Base-by-base conservation (phyloP, 139 green algal genomes). In the Tetradesmus lagerheimii region DNA sequence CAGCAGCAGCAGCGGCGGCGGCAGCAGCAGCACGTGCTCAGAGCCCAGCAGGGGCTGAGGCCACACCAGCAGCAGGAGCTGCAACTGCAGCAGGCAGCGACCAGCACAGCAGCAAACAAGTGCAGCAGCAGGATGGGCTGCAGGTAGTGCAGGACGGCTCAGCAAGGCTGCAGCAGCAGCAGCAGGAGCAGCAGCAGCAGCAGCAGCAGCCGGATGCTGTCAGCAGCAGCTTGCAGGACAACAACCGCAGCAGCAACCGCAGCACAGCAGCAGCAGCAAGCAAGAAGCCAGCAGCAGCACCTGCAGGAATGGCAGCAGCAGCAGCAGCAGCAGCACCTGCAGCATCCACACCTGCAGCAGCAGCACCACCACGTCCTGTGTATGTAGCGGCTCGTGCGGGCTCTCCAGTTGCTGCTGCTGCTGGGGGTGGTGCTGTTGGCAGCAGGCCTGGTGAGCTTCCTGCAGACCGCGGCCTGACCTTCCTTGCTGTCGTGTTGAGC, bases 81-180 rank as follows among this genome's bases (percentile, higher is more conserved):
- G 39, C 45, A 57, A 5, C 35, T 43, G 83, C 84, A 80, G 83
- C 35, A 80, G 53, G 81, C 29, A 74, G 81, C 4, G 35, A 45
- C 29, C n/a, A 38, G 16, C n/a, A 31, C 8, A 31, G 35, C 81
- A 43, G 31, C 81, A 29, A 29, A 25, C 39, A 67, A 20, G 8
- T 34, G n/a, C 67, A 64, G 53, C 83, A 71, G 80, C 83, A 34
- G 37, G 29, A 85, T 11, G 2, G 34, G 29, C 31, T 74, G 31
- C 38, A 31, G 50, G 50, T 31, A 79, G 53, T 20, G 41, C 31
- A 71, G 57, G 23, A 71, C 8, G 2, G 1, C 4, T 23, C 57
- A n/a, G 57, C 57, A 31, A 98, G 98, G 95, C 85, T 98, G 27
- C 91, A 91, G 6, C 75, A 92, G 74, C 80, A 94, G 80, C 64